Percentiles rank a stretch among this genome's conserved stretches.
Conservation (phyloP, 441 rosid species). For the Pelargonium myrrhifolium region DNA sequence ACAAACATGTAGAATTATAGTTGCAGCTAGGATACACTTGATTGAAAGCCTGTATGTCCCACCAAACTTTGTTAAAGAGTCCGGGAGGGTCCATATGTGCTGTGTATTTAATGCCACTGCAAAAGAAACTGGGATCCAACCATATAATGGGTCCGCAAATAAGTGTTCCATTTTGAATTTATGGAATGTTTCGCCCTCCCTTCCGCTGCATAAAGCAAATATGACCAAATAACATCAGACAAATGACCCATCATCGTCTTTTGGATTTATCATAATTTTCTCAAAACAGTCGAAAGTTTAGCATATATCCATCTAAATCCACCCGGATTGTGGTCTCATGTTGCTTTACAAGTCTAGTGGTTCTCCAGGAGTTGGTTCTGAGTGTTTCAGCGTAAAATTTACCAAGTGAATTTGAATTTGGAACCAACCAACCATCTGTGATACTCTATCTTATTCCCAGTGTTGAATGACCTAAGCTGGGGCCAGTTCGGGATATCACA, state of each 20-base stretch:
- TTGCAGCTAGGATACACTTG: neutral
- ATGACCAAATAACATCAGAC: constrained; percentile 1
- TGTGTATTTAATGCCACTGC: neutral
- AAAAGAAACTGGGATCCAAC: neutral
- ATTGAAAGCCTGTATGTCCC: neutral
- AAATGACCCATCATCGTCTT: neutral
- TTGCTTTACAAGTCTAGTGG: neutral
- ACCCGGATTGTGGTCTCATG: neutral
- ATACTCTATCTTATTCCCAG: no score
- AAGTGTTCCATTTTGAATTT: neutral
- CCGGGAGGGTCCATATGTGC: neutral
- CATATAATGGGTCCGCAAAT: neutral
- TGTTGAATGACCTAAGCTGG: neutral
- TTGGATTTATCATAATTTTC: neutral
- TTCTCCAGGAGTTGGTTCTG: neutral
- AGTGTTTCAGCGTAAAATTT: neutral
- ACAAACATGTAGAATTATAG: neutral
- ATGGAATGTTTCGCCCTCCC: neutral
- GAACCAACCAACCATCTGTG: neutral
- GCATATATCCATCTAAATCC: no score
- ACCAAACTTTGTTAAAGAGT: neutral
- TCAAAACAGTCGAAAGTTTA: neutral
- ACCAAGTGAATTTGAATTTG: neutral
- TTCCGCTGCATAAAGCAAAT: neutral
- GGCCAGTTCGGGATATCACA: neutral